Evolutionary conservation across 2,329 filamentous ascomycete species (phyloP).

Genomic region (Botryotinia globosa): DNA sequence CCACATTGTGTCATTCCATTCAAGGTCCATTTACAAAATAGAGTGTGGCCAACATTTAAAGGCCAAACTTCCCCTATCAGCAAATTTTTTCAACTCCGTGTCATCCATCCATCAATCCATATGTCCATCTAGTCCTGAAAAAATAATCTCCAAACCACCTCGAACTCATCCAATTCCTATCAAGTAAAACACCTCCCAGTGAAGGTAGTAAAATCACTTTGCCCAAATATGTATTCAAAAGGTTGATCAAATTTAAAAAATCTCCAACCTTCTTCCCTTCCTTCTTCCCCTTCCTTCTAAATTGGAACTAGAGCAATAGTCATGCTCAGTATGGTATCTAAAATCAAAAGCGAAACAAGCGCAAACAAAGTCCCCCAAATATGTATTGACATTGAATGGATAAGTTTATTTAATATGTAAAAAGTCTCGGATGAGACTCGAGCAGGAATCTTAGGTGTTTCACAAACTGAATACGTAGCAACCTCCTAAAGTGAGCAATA

Average conservation of each 20-base stretch:
- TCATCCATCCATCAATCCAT: not conserved
- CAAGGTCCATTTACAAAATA: not conserved
- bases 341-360: not conserved
- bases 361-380: not conserved
- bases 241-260: not conserved
- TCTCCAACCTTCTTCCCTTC: not conserved
- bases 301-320: not conserved
- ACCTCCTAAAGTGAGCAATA: not conserved
- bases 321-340: constrained; percentile 6
- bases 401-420: constrained; percentile 1
- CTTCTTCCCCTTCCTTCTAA: not conserved
- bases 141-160: constrained; percentile 6
- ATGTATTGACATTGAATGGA: not conserved
- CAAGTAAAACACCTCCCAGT: not conserved
- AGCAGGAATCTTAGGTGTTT: not conserved
- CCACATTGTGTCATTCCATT: not conserved
- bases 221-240: not conserved
- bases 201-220: not conserved
- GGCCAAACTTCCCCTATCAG: not conserved
- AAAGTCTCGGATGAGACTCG: not conserved
- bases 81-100: not conserved
- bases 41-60: not conserved
- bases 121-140: not conserved
- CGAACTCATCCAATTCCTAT: not conserved
- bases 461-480: not conserved